A percentile compares a stretch with the other conserved stretches of the same genome.
Conservation (phyloP, 1,284 basidiomycete species). For the Trichosporon ovoides region DNA sequence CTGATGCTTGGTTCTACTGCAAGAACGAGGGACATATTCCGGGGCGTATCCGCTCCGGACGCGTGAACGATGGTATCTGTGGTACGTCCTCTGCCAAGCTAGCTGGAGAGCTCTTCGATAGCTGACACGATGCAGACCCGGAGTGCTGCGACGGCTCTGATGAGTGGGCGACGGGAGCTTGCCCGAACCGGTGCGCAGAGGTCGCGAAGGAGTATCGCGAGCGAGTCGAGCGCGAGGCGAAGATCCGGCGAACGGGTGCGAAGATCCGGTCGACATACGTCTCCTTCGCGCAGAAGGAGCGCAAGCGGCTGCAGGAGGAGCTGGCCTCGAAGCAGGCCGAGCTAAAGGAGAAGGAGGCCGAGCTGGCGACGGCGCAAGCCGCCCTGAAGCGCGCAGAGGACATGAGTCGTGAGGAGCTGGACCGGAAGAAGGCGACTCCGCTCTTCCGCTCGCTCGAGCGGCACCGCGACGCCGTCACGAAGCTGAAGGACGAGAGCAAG, state of each 20-base stretch:
- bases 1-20: constrained; percentile 73
- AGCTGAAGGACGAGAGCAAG: constrained; percentile 65
- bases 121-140: constrained; percentile 70
- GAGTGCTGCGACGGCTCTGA: constrained; percentile 99
- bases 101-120: no score
- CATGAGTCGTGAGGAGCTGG: constrained; percentile 52
- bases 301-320: constrained; percentile 64
- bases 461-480: constrained; percentile 69
- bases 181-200: constrained; percentile 71
- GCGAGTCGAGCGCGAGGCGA: constrained; percentile 63
- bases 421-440: constrained; percentile 76
- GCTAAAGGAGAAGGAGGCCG: constrained; percentile 54
- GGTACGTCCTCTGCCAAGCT: constrained; percentile 54
- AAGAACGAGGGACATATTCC: constrained; percentile 84
- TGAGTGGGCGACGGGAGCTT: constrained; percentile 65
- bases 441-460: constrained; percentile 70
- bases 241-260: constrained; percentile 75
- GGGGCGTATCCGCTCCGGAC: constrained; percentile 65
- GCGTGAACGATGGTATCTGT: constrained; percentile 93
- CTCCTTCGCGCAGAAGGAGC: constrained; percentile 78
- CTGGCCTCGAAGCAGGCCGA: constrained; percentile 58
- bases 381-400: constrained; percentile 34
- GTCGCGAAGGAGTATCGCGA: constrained; percentile 66
- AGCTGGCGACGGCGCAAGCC: constrained; percentile 33
- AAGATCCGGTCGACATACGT: constrained; percentile 89